Percentiles rank a stretch among this genome's conserved stretches.
Conservation (phyloP, 2,329 filamentous ascomycete species). For the Aureobasidium sp. region DNA sequence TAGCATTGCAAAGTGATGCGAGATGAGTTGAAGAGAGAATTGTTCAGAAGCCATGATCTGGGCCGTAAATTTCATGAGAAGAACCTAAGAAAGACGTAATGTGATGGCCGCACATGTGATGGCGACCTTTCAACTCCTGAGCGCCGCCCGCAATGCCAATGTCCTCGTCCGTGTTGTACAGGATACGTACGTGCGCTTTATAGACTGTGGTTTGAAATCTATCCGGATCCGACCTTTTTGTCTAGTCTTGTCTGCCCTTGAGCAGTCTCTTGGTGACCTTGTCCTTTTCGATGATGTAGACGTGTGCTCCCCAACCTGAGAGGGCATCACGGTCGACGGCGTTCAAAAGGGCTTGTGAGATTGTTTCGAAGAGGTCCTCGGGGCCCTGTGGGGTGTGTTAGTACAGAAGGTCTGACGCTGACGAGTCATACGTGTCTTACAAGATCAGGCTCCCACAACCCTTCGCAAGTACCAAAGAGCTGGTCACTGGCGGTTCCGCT, state of each 20-base stretch:
- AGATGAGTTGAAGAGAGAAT: too few relatives aligned
- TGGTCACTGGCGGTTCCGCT: constrained; percentile 94
- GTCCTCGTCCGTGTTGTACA: constrained; percentile 12
- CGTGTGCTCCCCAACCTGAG: constrained; percentile 95
- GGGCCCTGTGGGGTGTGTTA: constrained; percentile 54
- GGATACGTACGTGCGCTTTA: constrained; percentile 7
- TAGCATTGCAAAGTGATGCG: not conserved
- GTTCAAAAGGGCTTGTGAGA: constrained; percentile 91
- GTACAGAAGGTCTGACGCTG: not conserved
- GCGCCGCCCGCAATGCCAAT: constrained; percentile 17
- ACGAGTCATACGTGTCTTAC: constrained; percentile 61
- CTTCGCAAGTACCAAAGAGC: constrained; percentile 97
- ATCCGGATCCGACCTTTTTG: not conserved
- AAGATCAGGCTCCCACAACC: constrained; percentile 94
- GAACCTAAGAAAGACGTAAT: constrained; percentile 17
- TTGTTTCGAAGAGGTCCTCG: constrained; percentile 95
- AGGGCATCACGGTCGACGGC: constrained; percentile 94
- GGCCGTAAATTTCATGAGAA: constrained; percentile 17
- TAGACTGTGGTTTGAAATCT: not conserved
- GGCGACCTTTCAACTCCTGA: constrained; percentile 15
- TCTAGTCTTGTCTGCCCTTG: constrained; percentile 84
- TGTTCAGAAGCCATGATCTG: constrained; percentile 11
- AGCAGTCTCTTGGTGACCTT: constrained; percentile 98
- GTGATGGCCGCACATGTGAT: constrained; percentile 13
- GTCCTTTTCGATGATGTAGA: constrained; percentile 99